Percentiles rank a stretch among this genome's conserved stretches.
These are phyloP conservation scores for Salpingoeca rosetta DNA, from an alignment of 78 protist genomes.

Conservation along the genomic window DNA sequence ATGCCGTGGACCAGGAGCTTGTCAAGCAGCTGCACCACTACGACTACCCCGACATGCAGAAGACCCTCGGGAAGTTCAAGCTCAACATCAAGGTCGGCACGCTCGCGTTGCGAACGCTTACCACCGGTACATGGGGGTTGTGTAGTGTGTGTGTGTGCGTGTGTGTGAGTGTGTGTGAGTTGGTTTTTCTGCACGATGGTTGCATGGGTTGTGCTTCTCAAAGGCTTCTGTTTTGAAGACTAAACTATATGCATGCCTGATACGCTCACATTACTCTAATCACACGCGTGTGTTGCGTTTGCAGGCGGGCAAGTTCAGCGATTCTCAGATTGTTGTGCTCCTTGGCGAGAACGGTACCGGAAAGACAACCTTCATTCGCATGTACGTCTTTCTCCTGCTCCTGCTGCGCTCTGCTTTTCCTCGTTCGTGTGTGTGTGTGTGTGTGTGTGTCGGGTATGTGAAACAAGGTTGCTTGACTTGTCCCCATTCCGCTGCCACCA, in stretches of 20 bases:
- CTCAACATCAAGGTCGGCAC: conserved; percentile 5
- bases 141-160: no score
- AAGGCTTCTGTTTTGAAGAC: neutral
- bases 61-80: conserved; percentile 58
- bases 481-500: no score
- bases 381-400: conserved; percentile 92
- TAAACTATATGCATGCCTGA: no score
- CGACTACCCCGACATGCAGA: conserved; percentile 92
- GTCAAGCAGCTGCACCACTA: conserved; percentile 38
- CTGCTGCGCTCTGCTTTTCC: neutral
- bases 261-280: no score
- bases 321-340: conserved; percentile 96
- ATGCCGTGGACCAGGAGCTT: conserved; percentile 43
- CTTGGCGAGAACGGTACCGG: conserved; percentile 99
- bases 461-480: no score
- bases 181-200: no score
- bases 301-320: conserved; percentile 86
- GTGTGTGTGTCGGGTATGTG: neutral
- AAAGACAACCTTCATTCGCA: conserved; percentile 98
- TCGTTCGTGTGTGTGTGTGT: no score
- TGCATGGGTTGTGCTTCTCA: no score
- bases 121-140: no score
- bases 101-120: no score
- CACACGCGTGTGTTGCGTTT: no score
- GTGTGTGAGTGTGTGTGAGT: no score